These are phyloP conservation scores for Smallanthus sonchifolius DNA, from an alignment of 129 eudicot species.

Conservation along the genomic window DNA sequence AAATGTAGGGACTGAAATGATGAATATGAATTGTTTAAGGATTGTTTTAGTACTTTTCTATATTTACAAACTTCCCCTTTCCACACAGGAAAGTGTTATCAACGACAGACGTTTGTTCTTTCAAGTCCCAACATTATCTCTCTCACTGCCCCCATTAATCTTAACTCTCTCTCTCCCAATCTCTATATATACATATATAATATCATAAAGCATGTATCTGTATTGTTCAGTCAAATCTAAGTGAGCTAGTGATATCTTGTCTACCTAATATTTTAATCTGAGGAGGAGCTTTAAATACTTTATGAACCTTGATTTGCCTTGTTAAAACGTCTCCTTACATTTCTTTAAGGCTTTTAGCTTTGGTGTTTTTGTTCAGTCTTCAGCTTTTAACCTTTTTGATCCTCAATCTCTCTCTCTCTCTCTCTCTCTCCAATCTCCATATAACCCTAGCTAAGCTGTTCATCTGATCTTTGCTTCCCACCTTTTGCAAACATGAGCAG, in stretches of 20 bases:
- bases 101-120: constrained; percentile 38
- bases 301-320: constrained; percentile 32
- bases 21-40: constrained; percentile 16
- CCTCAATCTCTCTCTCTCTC: neutral
- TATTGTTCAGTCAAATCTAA: constrained; percentile 34
- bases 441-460: constrained; percentile 24
- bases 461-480: constrained; percentile 26
- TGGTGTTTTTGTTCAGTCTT: constrained; percentile 65
- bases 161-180: constrained; percentile 19
- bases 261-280: constrained; percentile 28
- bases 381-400: constrained; percentile 48
- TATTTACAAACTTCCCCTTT: constrained; percentile 38
- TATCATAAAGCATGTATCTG: constrained; percentile 18
- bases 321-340: constrained; percentile 26
- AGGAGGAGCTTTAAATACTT: constrained; percentile 34
- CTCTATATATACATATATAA: neutral
- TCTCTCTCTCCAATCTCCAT: constrained; percentile 21
- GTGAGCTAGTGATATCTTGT: constrained; percentile 33
- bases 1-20: neutral
- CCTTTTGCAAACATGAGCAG: constrained; percentile 44
- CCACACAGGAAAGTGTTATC: constrained; percentile 39
- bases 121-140: constrained; percentile 45
- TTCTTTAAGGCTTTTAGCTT: constrained; percentile 29
- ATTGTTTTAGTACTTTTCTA: constrained; percentile 11
- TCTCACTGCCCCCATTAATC: constrained; percentile 35